Evolutionary conservation across 2,329 filamentous ascomycete species (phyloP).

Genomic region (Paracamarosporium sp.): DNA sequence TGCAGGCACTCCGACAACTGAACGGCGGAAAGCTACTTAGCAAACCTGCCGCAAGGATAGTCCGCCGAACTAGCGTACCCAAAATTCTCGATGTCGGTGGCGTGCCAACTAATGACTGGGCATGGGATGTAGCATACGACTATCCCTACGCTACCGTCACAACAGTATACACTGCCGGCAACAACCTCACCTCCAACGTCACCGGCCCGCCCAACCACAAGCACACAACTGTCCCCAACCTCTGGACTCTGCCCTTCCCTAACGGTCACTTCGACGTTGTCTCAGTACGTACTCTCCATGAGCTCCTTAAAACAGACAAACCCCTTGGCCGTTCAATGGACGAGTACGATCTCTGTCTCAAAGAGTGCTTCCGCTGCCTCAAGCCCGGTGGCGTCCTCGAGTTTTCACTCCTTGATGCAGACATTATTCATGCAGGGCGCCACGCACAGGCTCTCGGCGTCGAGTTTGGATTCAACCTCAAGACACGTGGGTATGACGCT

Average conservation of each 20-base stretch:
- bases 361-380: slow-evolving; percentile 87
- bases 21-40: slow-evolving; percentile 67
- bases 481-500: slow-evolving; percentile 89
- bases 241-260: slow-evolving; percentile 84
- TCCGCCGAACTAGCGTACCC: slow-evolving; percentile 67
- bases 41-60: slow-evolving; percentile 50
- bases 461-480: slow-evolving; percentile 90
- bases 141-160: slow-evolving; percentile 87
- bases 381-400: slow-evolving; percentile 94
- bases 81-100: slow-evolving; percentile 86
- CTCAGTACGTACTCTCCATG: slow-evolving; percentile 85
- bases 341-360: slow-evolving; percentile 86
- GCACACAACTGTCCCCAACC: slow-evolving; percentile 76
- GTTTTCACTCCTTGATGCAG: slow-evolving; percentile 87
- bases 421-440: slow-evolving; percentile 84
- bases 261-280: slow-evolving; percentile 89
- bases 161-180: slow-evolving; percentile 73
- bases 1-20: slow-evolving; percentile 67
- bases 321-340: slow-evolving; percentile 62
- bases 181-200: slow-evolving; percentile 56
- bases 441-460: slow-evolving; percentile 82
- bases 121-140: slow-evolving; percentile 88
- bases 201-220: slow-evolving; percentile 86
- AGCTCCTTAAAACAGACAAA: slow-evolving; percentile 73
- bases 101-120: slow-evolving; percentile 88